These are phyloP conservation scores for Mucor saturninus DNA, from an alignment of 371 early-diverging fungal species.

Conservation along the genomic window DNA sequence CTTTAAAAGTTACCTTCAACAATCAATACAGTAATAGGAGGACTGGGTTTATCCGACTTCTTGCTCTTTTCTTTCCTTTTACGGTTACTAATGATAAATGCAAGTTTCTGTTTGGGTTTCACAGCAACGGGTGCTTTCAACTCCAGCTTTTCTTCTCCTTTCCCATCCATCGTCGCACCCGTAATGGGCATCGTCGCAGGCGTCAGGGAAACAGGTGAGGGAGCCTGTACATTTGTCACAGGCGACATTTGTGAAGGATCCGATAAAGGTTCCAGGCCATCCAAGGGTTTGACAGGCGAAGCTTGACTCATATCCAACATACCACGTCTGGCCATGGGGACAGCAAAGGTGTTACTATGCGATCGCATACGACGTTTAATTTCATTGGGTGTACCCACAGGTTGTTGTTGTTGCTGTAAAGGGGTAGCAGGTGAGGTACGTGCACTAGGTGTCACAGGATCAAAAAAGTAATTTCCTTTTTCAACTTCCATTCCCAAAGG, in stretches of 20 bases:
- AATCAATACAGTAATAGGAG: constrained; percentile 78
- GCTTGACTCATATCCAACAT: too few species aligned
- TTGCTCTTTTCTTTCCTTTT: constrained; percentile 40
- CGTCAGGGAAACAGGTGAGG: too few species aligned
- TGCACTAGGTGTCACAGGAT: constrained; percentile 5
- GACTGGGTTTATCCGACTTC: constrained; percentile 51
- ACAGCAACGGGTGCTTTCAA: constrained; percentile 3
- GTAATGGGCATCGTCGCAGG: too few species aligned
- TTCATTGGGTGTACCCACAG: too few species aligned
- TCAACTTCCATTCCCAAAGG: constrained; percentile 19
- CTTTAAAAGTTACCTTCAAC: constrained; percentile 71
- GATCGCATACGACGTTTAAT: neutral
- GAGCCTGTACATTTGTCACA: too few species aligned
- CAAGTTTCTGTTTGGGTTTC: constrained; percentile 26
- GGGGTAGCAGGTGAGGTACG: neutral
- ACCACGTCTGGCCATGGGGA: neutral
- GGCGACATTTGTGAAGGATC: too few species aligned
- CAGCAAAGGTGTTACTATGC: neutral
- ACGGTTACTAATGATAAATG: constrained; percentile 43
- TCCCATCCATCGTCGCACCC: too few species aligned
- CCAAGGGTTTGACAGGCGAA: too few species aligned
- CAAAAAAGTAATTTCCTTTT: constrained; percentile 32
- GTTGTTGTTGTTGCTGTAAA: neutral
- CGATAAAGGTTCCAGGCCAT: too few species aligned
- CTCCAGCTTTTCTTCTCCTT: too few species aligned